Base-by-base conservation (phyloP, 495 filamentous ascomycete species). In the Niebla homalea region DNA sequence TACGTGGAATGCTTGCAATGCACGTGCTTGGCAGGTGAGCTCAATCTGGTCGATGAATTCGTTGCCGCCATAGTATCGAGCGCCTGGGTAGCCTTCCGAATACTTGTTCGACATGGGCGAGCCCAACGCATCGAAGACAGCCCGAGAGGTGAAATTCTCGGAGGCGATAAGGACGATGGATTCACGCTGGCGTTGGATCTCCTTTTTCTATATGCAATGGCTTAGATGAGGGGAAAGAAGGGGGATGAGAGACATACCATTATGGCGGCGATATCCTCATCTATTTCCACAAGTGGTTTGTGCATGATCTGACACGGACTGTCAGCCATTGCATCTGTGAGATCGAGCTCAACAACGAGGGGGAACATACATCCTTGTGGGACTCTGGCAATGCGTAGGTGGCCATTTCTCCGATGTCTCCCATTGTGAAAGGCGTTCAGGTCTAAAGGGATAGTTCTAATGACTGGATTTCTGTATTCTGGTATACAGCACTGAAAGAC, bases 41-140 rank as follows among this genome's bases (percentile, higher is more conserved):
- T 99, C 92, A 62, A 96, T 88, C 64, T 81, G 74, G 67, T 99
- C 92, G 53, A 99, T 99, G 76, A 94, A 87, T 75, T 99, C 80
- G 73, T 97, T 99, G 59, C 92, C 92, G 67, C 93, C 93, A 65
- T 99, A 99, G 78, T 99, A 99, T 66, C 92, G 83, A 43, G 93
- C 92, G 61, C 92, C 92, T 61, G 93, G 93, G 70, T 94, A 94
- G 59, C 92, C 92, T 74, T 99, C 92, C 3, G 87, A 94, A 79
- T 99, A 99, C 75, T 99, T 99, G 80, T 99, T 90, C 62, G 83
- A 89, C 86, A 89, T 90, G 60, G 85, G 84, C 36, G 86, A 88
- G 56, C 87, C 86, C 45, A 92, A 78, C 56, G 87, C 85, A 70
- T 92, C 87, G 71, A 86, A 90, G 53, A 92, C 87, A 47, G 86